Evolutionary conservation across 768 basidiomycete species (phyloP).

Genomic region (Boletus sensibilis): DNA sequence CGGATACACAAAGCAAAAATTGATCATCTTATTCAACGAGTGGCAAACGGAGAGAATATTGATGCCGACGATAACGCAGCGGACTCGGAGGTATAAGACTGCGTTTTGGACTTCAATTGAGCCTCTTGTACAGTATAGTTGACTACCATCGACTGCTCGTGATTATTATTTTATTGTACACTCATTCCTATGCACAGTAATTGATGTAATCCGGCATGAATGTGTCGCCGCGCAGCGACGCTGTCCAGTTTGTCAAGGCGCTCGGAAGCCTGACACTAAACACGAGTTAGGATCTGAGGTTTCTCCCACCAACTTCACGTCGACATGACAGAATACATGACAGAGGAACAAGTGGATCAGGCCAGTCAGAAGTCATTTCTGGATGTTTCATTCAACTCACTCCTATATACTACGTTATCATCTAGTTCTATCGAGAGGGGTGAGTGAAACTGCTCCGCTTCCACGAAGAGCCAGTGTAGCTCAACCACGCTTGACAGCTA

Average conservation of each 20-base stretch:
- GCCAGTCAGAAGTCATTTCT: slow-evolving; percentile 31
- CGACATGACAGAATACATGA: slow-evolving; percentile 43
- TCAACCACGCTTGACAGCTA: slow-evolving; percentile 50
- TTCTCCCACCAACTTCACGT: not conserved
- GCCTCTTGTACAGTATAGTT: slow-evolving; percentile 7
- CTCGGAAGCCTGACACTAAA: not conserved
- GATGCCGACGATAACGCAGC: slow-evolving; percentile 32
- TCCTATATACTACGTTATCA: not conserved
- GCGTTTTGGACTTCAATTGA: not conserved
- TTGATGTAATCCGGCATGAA: slow-evolving; percentile 4
- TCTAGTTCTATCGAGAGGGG: slow-evolving; percentile 65
- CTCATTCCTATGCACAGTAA: not conserved
- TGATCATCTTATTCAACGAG: slow-evolving; percentile 68
- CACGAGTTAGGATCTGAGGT: not conserved
- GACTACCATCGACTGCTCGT: not conserved
- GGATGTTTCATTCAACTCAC: not conserved
- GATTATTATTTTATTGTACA: slow-evolving; percentile 15
- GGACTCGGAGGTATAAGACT: slow-evolving; percentile 28
- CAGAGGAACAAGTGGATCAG: slow-evolving; percentile 57
- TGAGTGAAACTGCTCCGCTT: slow-evolving; percentile 27
- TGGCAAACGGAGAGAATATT: slow-evolving; percentile 57
- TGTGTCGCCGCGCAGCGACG: too few species aligned
- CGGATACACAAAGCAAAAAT: slow-evolving; percentile 86
- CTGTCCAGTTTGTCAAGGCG: not conserved
- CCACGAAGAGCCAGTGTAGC: not conserved